phyloP scores from a whole-genome alignment of 192 early-diverging fungal species.

The Geosiphon pyriformis region DNA sequence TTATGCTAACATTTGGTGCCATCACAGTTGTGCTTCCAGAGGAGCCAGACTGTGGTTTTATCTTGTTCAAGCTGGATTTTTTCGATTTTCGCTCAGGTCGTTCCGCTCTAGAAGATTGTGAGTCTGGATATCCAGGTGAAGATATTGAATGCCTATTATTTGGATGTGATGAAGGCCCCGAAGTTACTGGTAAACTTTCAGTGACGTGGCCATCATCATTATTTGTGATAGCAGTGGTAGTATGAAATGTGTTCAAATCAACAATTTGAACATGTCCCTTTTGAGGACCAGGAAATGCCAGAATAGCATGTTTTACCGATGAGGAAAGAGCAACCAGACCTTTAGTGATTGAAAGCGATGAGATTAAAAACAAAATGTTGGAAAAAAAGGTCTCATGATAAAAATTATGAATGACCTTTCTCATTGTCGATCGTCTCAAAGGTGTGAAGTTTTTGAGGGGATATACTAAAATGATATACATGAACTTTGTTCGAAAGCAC shows the following conservation, averaged over 20 bases:
- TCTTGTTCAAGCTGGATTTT: background rate
- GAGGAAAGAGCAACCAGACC: conserved; percentile 67
- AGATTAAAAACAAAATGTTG: background rate
- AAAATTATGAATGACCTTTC: conserved; percentile 44
- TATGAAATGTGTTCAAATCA: conserved; percentile 56
- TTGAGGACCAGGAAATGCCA: conserved; percentile 80
- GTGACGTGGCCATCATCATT: background rate
- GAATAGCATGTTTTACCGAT: conserved; percentile 57
- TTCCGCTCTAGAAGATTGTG: no score
- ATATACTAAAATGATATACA: conserved; percentile 68
- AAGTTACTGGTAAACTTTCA: background rate
- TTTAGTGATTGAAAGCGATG: conserved; percentile 7
- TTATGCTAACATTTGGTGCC: conserved; percentile 65
- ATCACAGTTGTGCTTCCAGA: conserved; percentile 36
- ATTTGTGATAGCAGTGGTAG: conserved; percentile 33
- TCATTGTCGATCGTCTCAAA: conserved; percentile 82
- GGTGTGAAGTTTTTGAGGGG: conserved; percentile 67
- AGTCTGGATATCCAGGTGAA: conserved; percentile 26
- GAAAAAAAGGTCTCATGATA: no score
- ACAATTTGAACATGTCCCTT: conserved; percentile 84
- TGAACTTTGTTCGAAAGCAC: conserved; percentile 72
- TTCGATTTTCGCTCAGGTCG: conserved; percentile 30
- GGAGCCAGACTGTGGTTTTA: conserved; percentile 10
- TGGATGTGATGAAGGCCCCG: background rate
- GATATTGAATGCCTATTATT: conserved; percentile 22